phyloP scores from a whole-genome alignment of 148 eudicot genomes.

The Polygonum aviculare region DNA sequence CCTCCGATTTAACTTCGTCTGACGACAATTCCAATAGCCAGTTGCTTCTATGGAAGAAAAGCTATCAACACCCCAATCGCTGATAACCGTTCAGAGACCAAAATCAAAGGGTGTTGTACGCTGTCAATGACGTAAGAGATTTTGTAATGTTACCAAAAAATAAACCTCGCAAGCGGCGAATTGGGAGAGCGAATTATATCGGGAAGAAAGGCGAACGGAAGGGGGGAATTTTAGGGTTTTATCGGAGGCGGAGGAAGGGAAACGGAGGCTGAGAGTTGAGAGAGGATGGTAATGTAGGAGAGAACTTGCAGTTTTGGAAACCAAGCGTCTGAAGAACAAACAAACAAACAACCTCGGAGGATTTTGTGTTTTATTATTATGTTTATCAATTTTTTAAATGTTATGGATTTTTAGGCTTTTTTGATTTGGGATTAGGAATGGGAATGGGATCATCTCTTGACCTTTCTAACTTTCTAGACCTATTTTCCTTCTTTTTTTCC shows the following conservation, averaged over 20 bases:
- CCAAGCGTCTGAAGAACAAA: not conserved
- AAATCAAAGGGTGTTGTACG: not conserved
- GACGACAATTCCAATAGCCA: not conserved
- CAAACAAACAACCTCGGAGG: not conserved
- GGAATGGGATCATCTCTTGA: not conserved
- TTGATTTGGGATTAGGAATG: not conserved
- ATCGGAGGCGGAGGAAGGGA: not conserved
- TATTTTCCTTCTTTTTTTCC: no score
- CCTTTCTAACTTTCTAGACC: not conserved
- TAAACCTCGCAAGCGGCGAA: not conserved
- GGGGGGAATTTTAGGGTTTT: slow-evolving; percentile 10
- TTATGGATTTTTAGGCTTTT: not conserved
- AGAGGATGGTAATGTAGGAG: not conserved
- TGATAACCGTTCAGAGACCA: not conserved
- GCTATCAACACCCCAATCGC: slow-evolving; percentile 6
- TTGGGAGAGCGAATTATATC: not conserved
- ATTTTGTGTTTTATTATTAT: not conserved
- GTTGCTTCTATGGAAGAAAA: not conserved
- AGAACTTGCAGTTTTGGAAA: not conserved
- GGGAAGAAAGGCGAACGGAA: not conserved
- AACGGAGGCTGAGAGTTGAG: not conserved
- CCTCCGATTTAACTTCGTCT: not conserved
- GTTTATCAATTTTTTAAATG: not conserved
- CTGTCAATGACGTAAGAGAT: not conserved
- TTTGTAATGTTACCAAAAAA: not conserved